phyloP scores from a whole-genome alignment of 179 eudicot genomes.

The Beta corolliflora region DNA sequence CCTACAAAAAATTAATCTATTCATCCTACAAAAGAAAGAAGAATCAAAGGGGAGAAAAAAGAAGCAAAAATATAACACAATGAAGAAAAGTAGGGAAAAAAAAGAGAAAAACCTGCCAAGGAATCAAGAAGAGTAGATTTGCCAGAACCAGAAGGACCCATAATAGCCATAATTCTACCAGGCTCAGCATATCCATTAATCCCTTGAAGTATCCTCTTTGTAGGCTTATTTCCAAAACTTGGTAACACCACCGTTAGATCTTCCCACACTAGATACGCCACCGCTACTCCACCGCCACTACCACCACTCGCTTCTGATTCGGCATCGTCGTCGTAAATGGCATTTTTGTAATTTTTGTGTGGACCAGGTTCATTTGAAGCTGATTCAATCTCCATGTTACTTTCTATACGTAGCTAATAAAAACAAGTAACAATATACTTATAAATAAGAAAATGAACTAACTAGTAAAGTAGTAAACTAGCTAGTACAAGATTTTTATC shows the following conservation, averaged over 20 bases:
- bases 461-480: too few species aligned
- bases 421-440: not conserved
- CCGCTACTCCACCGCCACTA: constrained; percentile 9
- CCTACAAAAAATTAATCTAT: not conserved
- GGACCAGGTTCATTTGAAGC: constrained; percentile 19
- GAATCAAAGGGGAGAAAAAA: not conserved
- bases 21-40: too few species aligned
- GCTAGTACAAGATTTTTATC: not conserved
- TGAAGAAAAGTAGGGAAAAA: not conserved
- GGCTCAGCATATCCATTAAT: constrained; percentile 75
- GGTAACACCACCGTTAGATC: constrained; percentile 69
- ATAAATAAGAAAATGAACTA: not conserved
- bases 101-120: constrained; percentile 55
- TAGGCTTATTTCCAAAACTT: constrained; percentile 52
- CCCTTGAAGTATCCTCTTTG: constrained; percentile 63
- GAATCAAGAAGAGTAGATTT: constrained; percentile 92
- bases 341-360: constrained; percentile 12
- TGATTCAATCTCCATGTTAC: constrained; percentile 44
- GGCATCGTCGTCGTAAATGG: constrained; percentile 7
- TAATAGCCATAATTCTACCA: constrained; percentile 88
- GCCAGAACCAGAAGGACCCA: constrained; percentile 98
- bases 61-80: not conserved
- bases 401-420: not conserved
- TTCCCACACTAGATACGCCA: constrained; percentile 78
- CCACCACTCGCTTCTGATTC: constrained; percentile 24